phyloP scores from a whole-genome alignment of 305 asterid genomes.

The Solanum chacoense region DNA sequence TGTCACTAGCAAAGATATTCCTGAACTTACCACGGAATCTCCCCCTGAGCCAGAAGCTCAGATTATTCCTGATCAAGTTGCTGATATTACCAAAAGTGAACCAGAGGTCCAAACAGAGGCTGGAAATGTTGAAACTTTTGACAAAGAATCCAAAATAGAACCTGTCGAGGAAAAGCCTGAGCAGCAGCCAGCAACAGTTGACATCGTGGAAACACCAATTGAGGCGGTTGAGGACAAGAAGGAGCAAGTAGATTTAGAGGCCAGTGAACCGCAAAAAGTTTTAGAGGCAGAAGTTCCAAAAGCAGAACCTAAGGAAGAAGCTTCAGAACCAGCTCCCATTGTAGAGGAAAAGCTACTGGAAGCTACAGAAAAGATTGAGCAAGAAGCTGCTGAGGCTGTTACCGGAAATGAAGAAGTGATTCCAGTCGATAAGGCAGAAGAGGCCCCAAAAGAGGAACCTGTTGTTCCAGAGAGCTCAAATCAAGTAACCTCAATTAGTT shows the following conservation, averaged over 20 bases:
- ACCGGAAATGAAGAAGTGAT: slow-evolving; percentile 9
- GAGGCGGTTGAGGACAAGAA: slow-evolving; percentile 17
- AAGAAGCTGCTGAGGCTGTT: slow-evolving; percentile 9
- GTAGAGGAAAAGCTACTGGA: slow-evolving; percentile 22
- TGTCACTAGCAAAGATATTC: background rate
- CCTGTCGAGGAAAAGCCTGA: slow-evolving; percentile 19
- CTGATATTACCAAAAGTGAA: slow-evolving; percentile 4
- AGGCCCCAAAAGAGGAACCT: background rate
- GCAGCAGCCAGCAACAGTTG: slow-evolving; percentile 14
- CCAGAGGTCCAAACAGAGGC: slow-evolving; percentile 15
- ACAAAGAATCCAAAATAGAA: background rate
- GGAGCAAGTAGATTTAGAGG: slow-evolving; percentile 17
- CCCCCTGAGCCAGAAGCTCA: background rate
- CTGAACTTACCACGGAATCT: slow-evolving; percentile 8
- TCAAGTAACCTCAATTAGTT: background rate
- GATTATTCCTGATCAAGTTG: slow-evolving; percentile 9
- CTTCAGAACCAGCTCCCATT: slow-evolving; percentile 10
- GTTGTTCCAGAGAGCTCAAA: background rate
- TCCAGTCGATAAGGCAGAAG: slow-evolving; percentile 10
- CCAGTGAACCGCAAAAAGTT: slow-evolving; percentile 10
- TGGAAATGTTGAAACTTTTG: slow-evolving; percentile 5
- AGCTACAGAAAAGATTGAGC: slow-evolving; percentile 8
- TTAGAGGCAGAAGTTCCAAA: slow-evolving; percentile 9
- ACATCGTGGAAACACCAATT: slow-evolving; percentile 14
- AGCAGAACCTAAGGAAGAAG: slow-evolving; percentile 14